Percentiles rank a stretch among this genome's conserved stretches.
These are phyloP conservation scores for Leishmania braziliensis DNA, from an alignment of 208 protist species.

Conservation along the genomic window DNA sequence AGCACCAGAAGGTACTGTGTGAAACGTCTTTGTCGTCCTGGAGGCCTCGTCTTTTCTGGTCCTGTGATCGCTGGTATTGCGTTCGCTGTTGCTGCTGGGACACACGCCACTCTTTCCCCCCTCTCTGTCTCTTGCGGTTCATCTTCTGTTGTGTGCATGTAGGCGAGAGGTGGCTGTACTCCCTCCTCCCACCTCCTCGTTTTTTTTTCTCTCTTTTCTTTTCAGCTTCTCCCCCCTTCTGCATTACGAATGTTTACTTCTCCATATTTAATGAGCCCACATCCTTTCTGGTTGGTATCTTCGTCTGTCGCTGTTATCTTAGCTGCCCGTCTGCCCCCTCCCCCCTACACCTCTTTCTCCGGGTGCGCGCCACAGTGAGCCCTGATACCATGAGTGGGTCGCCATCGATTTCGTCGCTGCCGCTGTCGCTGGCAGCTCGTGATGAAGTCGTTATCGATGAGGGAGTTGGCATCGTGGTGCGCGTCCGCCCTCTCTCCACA, in stretches of 20 bases:
- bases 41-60: not conserved
- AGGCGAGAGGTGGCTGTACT: not conserved
- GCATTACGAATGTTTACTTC: not conserved
- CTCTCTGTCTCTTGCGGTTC: not conserved
- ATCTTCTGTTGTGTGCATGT: not conserved
- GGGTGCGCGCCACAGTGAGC: not conserved
- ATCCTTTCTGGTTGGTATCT: not conserved
- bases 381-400: slow-evolving; percentile 4
- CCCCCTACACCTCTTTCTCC: too few species aligned
- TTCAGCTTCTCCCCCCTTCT: not conserved
- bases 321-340: not conserved
- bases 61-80: not conserved
- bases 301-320: too few species aligned
- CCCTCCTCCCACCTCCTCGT: not conserved
- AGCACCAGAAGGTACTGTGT: not conserved
- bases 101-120: not conserved
- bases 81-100: not conserved
- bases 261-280: not conserved
- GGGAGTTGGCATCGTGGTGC: slow-evolving; percentile 66
- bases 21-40: not conserved
- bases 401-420: not conserved
- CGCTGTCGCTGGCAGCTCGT: not conserved
- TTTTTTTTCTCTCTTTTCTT: not conserved
- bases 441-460: slow-evolving; percentile 4
- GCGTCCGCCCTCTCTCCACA: slow-evolving; percentile 72